phyloP scores from a whole-genome alignment of 257 asterid species.

The Solanum infundibuliforme region DNA sequence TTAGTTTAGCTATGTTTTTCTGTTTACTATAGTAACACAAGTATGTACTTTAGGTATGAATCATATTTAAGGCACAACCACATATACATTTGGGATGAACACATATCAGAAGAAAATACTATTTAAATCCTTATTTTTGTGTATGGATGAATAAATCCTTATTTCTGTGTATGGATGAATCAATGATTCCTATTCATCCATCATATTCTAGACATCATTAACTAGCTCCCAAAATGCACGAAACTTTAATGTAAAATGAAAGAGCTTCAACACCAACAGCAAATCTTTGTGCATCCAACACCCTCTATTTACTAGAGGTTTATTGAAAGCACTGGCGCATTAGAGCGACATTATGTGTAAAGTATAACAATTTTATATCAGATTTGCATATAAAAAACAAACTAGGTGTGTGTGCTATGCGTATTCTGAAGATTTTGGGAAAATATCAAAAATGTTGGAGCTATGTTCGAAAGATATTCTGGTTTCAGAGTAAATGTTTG shows the following conservation, averaged over 20 bases:
- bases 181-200: not conserved
- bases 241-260: not conserved
- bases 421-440: no score
- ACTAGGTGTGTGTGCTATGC: not conserved
- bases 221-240: not conserved
- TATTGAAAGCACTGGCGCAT: not conserved
- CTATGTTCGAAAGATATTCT: not conserved
- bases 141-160: no score
- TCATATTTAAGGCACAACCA: no score
- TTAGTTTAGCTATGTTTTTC: no score
- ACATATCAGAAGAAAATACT: not conserved
- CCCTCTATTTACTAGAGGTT: no score
- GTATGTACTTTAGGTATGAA: no score
- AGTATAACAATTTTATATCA: not conserved
- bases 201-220: not conserved
- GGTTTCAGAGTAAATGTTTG: not conserved
- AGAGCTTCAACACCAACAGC: not conserved
- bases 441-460: not conserved
- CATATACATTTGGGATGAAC: no score
- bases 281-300: no score
- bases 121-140: no score
- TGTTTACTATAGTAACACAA: no score
- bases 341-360: not conserved
- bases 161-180: no score
- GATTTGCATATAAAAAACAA: no score